Evolutionary conservation across 1,139 yeast species (phyloP), one percentile per base, ranked within the genome.

Genomic region (Yamadazyma diospyri): DNA sequence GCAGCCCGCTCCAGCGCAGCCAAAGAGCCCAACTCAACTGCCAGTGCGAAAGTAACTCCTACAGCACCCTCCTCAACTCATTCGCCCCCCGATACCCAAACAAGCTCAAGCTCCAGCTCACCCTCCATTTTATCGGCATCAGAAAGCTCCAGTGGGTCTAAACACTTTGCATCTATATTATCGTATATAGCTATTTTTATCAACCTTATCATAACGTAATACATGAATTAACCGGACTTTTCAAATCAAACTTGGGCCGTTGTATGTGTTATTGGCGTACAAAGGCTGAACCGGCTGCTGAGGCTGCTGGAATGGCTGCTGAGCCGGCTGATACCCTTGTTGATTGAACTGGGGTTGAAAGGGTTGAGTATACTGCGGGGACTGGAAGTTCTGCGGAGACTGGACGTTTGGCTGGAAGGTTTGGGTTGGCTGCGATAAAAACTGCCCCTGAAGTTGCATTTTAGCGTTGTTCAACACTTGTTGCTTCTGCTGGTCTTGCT

Each of bases 401-500:
- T 18, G 20, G 8, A 7, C 8, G 9, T 7, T 7, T 9, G 6
- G 20, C 20, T 34, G 44, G 16, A 32, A 32, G 22, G 35, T 49
- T 25, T 36, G 26, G 10, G 22, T 25, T 9, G 23, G 15, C 16
- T 20, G 30, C 5, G 22, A 17, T 12, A 24, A 20, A 3, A 31
- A 32, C 23, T 31, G 31, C 17, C 8, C 21, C 24, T 41, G 68
- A 25, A 53, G 50, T 29, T 73, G 74, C 15, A 53, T 41, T 23
- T 54, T 51, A 2, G 78, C 77, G 36, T 59, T 57, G 31, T 56
- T 50, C 43, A 66, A 53, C 40, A 51, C 58, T 27, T 50, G 58
- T 33, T 69, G 66, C 33, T 56, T 57, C 31, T 56, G 61, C 17
- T 58, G 62, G 26, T 63, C 68, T 37, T 53, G 59, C 47, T 71